Conservation (phyloP, 169 alveolate genomes). For the Plasmodium vinckei region DNA sequence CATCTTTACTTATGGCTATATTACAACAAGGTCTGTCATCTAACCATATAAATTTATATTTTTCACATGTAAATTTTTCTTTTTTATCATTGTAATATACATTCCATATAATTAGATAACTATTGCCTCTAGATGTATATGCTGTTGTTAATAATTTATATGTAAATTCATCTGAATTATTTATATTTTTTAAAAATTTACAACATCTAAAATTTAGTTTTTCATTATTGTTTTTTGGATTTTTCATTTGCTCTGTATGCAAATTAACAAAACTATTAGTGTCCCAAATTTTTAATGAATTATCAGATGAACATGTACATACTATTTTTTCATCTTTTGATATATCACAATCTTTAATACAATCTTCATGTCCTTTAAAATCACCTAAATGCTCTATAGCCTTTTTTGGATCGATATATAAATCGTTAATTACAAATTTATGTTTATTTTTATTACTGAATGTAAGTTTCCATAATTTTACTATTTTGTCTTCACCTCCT, state of each 20-base stretch:
- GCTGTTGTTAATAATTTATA: conserved; percentile 57
- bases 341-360: conserved; percentile 76
- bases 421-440: neutral
- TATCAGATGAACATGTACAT: conserved; percentile 49
- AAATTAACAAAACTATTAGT: conserved; percentile 37
- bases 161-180: conserved; percentile 7
- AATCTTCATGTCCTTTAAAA: conserved; percentile 56
- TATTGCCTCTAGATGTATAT: conserved; percentile 51
- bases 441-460: conserved; percentile 6
- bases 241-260: conserved; percentile 53
- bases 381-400: conserved; percentile 59
- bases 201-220: conserved; percentile 70
- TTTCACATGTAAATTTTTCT: conserved; percentile 35
- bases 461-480: conserved; percentile 81
- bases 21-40: conserved; percentile 74
- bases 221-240: conserved; percentile 56
- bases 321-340: conserved; percentile 38
- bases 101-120: conserved; percentile 58
- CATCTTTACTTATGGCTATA: conserved; percentile 59
- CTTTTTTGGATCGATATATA: conserved; percentile 13
- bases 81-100: conserved; percentile 47
- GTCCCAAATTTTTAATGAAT: conserved; percentile 75
- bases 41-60: conserved; percentile 54
- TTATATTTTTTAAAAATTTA: conserved; percentile 48
- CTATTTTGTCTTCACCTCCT: conserved; percentile 81